Evolutionary conservation across 306 rosid species (phyloP), one percentile per base, ranked within the genome.

Genomic region (Lablab purpureus): DNA sequence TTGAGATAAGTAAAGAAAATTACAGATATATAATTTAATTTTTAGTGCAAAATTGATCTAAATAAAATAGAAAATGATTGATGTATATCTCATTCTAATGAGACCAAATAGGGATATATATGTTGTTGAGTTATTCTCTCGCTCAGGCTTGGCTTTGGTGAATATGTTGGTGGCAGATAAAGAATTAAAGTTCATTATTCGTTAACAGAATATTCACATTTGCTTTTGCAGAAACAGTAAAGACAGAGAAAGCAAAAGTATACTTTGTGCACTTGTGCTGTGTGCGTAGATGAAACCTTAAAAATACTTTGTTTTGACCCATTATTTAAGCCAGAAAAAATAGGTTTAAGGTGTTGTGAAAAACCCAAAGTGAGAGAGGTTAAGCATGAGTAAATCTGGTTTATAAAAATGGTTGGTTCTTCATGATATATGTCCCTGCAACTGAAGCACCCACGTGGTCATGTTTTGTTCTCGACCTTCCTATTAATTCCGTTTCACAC

Each of bases 381-480:
- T 47, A 27, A 81, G 47, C 50, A 67, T 56, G 59, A 37, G 62
- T 82, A 60, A 47, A 62, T 56, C 6, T 23, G 15, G 25, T 36
- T 34, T 59, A 9, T 1, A 36, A 36, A 40, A 2, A 63, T 37
- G 27, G 79, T 64, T n/a, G 68, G 60, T 72, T 23, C 34, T 54
- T 49, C 52, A 79, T 79, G 10, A 80, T 80, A 41, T 70, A 1
- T 68, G 32, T 60, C 45, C 15, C 10, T 1, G 41, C 10, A 28
- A 51, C 40, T 27, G 50, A 63, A 78, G 73, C 65, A 41, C 70
- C 85, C 90, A 81, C 83, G 80, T 84, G 89, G 67, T 41, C 71
- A 67, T 55, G 83, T 60, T 65, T 71, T 21, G 77, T 56, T 36
- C 50, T 46, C 55, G 27, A 76, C 45, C 52, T 10, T 60, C 40